A percentile compares a stretch with the other conserved stretches of the same genome.
Conservation (phyloP, 768 basidiomycete genomes). For the Phylloporus arenicola region DNA sequence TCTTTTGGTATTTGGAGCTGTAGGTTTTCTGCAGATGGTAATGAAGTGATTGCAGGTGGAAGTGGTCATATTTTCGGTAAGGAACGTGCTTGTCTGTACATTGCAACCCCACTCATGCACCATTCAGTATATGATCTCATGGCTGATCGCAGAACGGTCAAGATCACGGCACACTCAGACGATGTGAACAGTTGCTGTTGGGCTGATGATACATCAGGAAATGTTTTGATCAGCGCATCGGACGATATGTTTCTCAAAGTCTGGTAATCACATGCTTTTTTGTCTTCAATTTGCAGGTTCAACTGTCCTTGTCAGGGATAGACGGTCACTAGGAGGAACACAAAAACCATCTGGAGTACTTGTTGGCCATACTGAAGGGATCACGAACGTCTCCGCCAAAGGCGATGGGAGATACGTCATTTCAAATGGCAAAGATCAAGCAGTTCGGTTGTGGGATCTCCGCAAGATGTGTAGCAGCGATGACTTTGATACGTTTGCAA, state of each 20-base stretch:
- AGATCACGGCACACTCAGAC: conserved; percentile 79
- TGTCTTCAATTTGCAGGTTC: neutral
- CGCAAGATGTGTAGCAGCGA: conserved; percentile 81
- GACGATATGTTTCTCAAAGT: conserved; percentile 95
- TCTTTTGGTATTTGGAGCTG: conserved; percentile 86
- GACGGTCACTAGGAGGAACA: conserved; percentile 42
- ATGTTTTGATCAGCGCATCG: conserved; percentile 90
- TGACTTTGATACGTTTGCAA: conserved; percentile 55
- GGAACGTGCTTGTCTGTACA: neutral
- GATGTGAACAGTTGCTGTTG: conserved; percentile 97
- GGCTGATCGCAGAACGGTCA: conserved; percentile 71
- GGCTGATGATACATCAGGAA: conserved; percentile 89
- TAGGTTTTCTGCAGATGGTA: conserved; percentile 93
- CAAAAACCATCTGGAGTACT: conserved; percentile 86
- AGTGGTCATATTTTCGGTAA: conserved; percentile 73
- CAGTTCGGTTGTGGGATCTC: conserved; percentile 87
- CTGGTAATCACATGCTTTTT: conserved; percentile 52
- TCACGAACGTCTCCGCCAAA: conserved; percentile 91
- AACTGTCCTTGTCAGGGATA: conserved; percentile 37
- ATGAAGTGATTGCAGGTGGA: conserved; percentile 92
- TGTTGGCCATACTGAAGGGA: conserved; percentile 93
- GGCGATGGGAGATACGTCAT: conserved; percentile 95
- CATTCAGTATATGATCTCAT: conserved; percentile 83
- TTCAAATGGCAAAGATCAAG: conserved; percentile 95
- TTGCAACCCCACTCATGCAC: neutral